These are phyloP conservation scores for Pythium guiyangense DNA, from an alignment of 352 stramenopile genomes.

Conservation along the genomic window DNA sequence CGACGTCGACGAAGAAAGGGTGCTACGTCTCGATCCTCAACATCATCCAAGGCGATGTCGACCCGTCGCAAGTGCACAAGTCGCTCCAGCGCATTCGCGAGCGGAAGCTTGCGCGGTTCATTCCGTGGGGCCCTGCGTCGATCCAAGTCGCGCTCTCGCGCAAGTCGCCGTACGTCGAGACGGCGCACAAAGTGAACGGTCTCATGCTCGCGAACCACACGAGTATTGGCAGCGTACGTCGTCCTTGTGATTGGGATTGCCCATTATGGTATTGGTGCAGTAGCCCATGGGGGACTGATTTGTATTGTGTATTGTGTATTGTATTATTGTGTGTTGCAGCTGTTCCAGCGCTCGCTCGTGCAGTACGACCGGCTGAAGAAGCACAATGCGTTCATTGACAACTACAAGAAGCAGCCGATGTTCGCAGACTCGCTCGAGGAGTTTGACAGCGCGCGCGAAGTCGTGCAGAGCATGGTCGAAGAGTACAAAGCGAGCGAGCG, in stretches of 20 bases:
- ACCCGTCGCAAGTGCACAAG: conserved; percentile 98
- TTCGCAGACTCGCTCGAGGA: conserved; percentile 90
- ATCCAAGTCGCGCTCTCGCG: conserved; percentile 98
- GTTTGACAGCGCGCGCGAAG: conserved; percentile 81
- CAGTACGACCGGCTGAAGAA: conserved; percentile 98
- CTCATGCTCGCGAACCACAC: conserved; percentile 99
- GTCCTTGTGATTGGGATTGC: not conserved
- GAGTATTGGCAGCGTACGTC: conserved; percentile 86
- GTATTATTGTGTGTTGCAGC: conserved; percentile 14
- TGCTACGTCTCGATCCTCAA: conserved; percentile 99
- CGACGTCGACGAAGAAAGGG: conserved; percentile 92
- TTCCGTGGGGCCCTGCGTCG: conserved; percentile 97
- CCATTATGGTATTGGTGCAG: too few species aligned
- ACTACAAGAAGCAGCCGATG: conserved; percentile 98
- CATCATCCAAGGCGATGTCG: conserved; percentile 99
- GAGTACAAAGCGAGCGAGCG: conserved; percentile 84
- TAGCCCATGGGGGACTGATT: too few species aligned
- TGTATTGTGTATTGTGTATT: not conserved
- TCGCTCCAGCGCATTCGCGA: conserved; percentile 98
- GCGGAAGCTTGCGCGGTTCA: conserved; percentile 96
- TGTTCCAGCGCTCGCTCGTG: conserved; percentile 89
- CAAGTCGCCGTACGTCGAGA: conserved; percentile 97
- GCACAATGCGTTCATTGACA: conserved; percentile 98
- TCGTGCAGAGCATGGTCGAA: conserved; percentile 81
- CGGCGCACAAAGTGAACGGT: conserved; percentile 95